Percentiles rank a stretch among this genome's conserved stretches.
Conservation (phyloP, 495 filamentous ascomycete species). For the Neurospora tetrasperma region DNA sequence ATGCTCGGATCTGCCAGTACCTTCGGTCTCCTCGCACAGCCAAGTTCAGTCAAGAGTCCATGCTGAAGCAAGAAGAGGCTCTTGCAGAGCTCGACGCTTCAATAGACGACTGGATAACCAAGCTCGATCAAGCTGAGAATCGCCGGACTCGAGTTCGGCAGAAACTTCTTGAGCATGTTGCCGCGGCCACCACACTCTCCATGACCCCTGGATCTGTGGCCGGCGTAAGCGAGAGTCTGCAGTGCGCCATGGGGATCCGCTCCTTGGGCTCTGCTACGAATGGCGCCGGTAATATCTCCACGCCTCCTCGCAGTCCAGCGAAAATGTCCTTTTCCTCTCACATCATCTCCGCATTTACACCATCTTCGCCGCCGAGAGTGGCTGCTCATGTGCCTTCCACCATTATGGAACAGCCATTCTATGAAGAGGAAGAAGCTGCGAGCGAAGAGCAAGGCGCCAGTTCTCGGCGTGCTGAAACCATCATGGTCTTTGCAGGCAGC, state of each 20-base stretch:
- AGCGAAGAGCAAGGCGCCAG: neutral
- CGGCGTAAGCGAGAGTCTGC: constrained; percentile 30
- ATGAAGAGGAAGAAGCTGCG: constrained; percentile 26
- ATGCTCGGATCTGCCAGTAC: constrained; percentile 58
- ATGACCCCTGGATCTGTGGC: constrained; percentile 18
- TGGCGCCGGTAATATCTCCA: constrained; percentile 33
- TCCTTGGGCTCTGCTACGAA: constrained; percentile 17
- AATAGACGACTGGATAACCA: constrained; percentile 65
- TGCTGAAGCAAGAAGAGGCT: constrained; percentile 67
- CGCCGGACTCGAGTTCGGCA: constrained; percentile 57
- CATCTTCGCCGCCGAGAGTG: constrained; percentile 34
- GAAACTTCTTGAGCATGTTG: constrained; percentile 66
- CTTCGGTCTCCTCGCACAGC: constrained; percentile 51
- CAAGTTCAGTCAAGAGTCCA: constrained; percentile 54
- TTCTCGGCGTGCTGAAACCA: constrained; percentile 43
- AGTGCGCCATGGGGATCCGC: constrained; percentile 30
- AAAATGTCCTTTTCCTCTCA: constrained; percentile 24
- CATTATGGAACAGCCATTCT: constrained; percentile 34
- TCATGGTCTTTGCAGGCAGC: constrained; percentile 55
- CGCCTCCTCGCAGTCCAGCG: constrained; percentile 37
- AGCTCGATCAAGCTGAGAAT: constrained; percentile 68
- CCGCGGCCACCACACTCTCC: constrained; percentile 43
- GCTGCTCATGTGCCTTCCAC: constrained; percentile 39
- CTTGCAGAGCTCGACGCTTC: constrained; percentile 59
- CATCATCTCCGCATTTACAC: constrained; percentile 13